Evolutionary conservation across 2,329 filamentous ascomycete species (phyloP).

Genomic region (Harringtonia lauricola): DNA sequence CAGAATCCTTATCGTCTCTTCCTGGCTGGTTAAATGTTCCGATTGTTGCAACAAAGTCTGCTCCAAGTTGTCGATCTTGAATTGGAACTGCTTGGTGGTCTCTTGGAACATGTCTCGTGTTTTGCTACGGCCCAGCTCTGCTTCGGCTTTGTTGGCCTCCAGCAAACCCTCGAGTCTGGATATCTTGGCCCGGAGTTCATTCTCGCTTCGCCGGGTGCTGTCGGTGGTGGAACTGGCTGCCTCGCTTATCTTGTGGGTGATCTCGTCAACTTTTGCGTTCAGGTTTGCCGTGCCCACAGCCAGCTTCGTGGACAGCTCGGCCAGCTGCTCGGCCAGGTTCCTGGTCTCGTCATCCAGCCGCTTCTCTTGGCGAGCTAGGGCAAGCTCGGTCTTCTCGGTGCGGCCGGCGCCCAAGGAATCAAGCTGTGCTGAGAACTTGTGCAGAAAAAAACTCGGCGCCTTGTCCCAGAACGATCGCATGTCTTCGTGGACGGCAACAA

Average conservation of each 20-base stretch:
- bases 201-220: constrained; percentile 4
- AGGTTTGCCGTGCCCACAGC: constrained; percentile 4
- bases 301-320: constrained; percentile 8
- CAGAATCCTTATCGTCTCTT: constrained; percentile 3
- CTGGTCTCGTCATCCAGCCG: constrained; percentile 10
- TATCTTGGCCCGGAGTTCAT: constrained; percentile 2
- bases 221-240: not conserved
- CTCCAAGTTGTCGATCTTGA: constrained; percentile 8
- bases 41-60: constrained; percentile 2
- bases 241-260: not conserved
- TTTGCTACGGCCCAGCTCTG: not conserved
- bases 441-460: constrained; percentile 6
- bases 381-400: constrained; percentile 6
- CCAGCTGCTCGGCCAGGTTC: constrained; percentile 7
- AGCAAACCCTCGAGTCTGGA: constrained; percentile 1
- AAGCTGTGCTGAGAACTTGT: constrained; percentile 8
- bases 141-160: constrained; percentile 5
- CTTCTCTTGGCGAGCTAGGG: constrained; percentile 7
- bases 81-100: not conserved
- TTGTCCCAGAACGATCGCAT: constrained; percentile 10
- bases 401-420: constrained; percentile 1
- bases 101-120: not conserved
- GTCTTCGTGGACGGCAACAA: constrained; percentile 3
- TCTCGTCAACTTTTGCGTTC: constrained; percentile 3
- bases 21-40: constrained; percentile 1